These are phyloP conservation scores for Pilatotrama ljubarskyi DNA, from an alignment of 768 basidiomycete genomes.

Conservation along the genomic window DNA sequence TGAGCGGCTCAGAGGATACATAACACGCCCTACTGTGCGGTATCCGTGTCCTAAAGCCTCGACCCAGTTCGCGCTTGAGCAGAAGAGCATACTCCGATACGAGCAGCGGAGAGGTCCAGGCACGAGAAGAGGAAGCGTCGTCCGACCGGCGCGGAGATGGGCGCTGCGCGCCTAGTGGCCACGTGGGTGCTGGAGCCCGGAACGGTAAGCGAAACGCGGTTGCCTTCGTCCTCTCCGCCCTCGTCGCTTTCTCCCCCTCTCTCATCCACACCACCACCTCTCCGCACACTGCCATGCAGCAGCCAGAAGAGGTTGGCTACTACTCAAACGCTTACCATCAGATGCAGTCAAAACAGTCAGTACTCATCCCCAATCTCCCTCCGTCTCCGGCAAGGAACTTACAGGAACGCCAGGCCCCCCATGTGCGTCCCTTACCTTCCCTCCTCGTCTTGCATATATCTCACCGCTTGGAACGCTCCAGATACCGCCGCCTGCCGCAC, in stretches of 20 bases:
- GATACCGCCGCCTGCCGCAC: constrained; percentile 27
- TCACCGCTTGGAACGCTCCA: neutral
- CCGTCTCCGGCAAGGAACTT: constrained; percentile 29
- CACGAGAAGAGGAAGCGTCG: too few relatives aligned
- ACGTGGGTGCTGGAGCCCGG: neutral
- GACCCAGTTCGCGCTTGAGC: too few relatives aligned
- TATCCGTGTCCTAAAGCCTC: too few relatives aligned
- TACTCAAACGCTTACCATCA: constrained; percentile 25
- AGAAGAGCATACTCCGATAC: too few relatives aligned
- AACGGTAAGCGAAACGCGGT: neutral
- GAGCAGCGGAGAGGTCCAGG: too few relatives aligned
- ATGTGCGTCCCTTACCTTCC: constrained; percentile 31
- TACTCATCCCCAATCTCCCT: constrained; percentile 11
- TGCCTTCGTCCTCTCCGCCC: neutral
- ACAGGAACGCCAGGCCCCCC: constrained; percentile 37
- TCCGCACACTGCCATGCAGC: neutral
- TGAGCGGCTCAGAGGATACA: too few relatives aligned
- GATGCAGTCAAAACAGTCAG: constrained; percentile 21
- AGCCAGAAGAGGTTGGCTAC: constrained; percentile 10
- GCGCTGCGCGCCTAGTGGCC: neutral
- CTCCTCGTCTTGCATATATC: neutral
- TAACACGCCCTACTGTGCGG: too few relatives aligned
- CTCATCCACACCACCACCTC: neutral
- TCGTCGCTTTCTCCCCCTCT: neutral
- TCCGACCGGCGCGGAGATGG: neutral